Conservation (phyloP, 2,329 filamentous ascomycete genomes). For the Colletotrichum eleusines region DNA sequence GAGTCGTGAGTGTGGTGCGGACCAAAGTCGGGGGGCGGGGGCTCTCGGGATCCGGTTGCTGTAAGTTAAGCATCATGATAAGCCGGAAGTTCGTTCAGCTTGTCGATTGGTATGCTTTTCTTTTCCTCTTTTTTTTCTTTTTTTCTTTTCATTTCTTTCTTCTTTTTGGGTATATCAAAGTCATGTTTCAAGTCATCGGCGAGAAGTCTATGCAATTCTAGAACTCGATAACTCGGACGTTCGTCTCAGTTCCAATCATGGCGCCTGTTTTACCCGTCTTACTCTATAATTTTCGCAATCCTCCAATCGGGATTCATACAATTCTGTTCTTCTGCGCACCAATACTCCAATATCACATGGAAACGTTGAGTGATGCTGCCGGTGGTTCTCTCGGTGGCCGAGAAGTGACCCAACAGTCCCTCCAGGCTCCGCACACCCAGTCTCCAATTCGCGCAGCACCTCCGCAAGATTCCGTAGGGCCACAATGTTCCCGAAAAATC, state of each 20-base stretch:
- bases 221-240: neutral
- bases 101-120: neutral
- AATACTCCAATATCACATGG: neutral
- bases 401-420: neutral
- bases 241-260: neutral
- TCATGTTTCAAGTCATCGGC: too few relatives aligned
- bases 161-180: neutral
- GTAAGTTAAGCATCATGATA: neutral
- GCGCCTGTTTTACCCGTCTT: too few relatives aligned
- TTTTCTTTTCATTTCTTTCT: neutral
- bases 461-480: neutral
- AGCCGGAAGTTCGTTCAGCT: neutral
- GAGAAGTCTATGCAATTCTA: neutral
- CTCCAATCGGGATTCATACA: too few relatives aligned
- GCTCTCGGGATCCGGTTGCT: neutral
- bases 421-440: too few relatives aligned
- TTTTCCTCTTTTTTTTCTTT: neutral
- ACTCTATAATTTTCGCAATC: too few relatives aligned
- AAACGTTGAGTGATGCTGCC: neutral
- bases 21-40: neutral
- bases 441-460: neutral
- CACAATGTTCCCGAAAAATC: neutral
- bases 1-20: constrained; percentile 46
- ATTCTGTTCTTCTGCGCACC: neutral
- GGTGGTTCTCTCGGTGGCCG: neutral